Evolutionary conservation across 331 rosid species (phyloP).

Genomic region (Ulmus americana): DNA sequence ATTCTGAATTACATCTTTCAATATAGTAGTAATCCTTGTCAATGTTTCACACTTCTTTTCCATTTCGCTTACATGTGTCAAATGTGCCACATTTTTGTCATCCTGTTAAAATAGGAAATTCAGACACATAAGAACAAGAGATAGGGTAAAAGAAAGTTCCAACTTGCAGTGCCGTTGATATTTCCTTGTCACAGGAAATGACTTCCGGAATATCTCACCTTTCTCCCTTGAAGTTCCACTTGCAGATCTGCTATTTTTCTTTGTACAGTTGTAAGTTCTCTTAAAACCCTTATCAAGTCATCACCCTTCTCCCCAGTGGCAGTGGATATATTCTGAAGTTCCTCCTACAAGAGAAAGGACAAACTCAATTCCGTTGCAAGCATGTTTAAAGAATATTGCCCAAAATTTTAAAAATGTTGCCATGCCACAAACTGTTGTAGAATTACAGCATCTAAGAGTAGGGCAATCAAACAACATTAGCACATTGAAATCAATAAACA

Average conservation of each 20-base stretch:
- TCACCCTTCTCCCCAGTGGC: conserved; percentile 65
- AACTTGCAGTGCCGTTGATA: not conserved
- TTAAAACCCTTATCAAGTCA: conserved; percentile 66
- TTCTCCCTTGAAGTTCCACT: conserved; percentile 75
- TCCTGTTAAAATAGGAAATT: conserved; percentile 43
- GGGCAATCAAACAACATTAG: not conserved
- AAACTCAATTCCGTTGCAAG: conserved; percentile 1
- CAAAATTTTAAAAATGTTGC: not conserved
- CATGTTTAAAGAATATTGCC: conserved; percentile 1
- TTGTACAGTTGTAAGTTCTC: conserved; percentile 77
- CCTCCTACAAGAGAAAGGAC: conserved; percentile 42
- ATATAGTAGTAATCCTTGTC: conserved; percentile 69
- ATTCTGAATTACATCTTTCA: conserved; percentile 86
- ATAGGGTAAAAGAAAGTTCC: conserved; percentile 1
- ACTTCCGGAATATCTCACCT: conserved; percentile 27
- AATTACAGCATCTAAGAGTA: no score
- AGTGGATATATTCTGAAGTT: conserved; percentile 43
- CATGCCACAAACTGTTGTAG: not conserved
- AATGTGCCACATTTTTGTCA: conserved; percentile 77
- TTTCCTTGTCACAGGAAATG: not conserved
- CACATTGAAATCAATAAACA: not conserved
- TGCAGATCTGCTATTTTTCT: conserved; percentile 76
- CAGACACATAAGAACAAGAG: conserved; percentile 5
- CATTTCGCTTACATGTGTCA: conserved; percentile 90
- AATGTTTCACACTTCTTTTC: conserved; percentile 79